phyloP scores from a whole-genome alignment of 2,329 filamentous ascomycete genomes.

The Verruconis gallopava region DNA sequence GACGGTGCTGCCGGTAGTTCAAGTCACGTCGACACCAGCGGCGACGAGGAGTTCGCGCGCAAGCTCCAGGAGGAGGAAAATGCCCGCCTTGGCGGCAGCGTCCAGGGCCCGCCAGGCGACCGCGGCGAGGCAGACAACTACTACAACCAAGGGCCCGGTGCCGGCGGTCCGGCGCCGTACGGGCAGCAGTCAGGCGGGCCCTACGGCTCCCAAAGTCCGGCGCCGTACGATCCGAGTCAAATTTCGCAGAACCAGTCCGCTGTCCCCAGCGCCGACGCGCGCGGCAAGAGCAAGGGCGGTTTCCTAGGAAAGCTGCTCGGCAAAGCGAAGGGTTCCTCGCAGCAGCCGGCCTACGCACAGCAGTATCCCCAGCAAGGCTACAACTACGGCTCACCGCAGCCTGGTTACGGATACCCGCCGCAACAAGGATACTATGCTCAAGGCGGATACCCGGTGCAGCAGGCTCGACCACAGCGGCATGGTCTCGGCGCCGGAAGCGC shows the following conservation, averaged over 20 bases:
- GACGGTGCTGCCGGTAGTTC: constrained; percentile 9
- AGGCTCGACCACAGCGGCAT: constrained; percentile 32
- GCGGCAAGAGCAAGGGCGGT: constrained; percentile 27
- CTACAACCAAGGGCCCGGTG: constrained; percentile 23
- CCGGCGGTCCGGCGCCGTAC: constrained; percentile 5
- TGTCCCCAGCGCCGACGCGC: constrained; percentile 20
- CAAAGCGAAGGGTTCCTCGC: constrained; percentile 22
- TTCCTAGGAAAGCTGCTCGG: constrained; percentile 41
- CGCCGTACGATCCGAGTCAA: constrained; percentile 17
- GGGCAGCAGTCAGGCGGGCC: constrained; percentile 16
- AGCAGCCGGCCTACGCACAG: constrained; percentile 12
- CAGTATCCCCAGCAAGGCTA: constrained; percentile 18
- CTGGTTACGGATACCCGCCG: constrained; percentile 11
- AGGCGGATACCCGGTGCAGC: constrained; percentile 19
- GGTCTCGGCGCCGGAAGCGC: constrained; percentile 60
- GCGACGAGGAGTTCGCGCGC: constrained; percentile 63
- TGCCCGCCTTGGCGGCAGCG: constrained; percentile 35
- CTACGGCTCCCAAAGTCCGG: constrained; percentile 14
- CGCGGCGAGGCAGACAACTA: constrained; percentile 36
- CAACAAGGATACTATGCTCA: constrained; percentile 18
- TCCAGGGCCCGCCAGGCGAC: constrained; percentile 29
- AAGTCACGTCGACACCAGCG: constrained; percentile 30
- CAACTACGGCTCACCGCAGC: constrained; percentile 11
- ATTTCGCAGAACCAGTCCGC: constrained; percentile 18
- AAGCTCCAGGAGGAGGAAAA: constrained; percentile 77